These are phyloP conservation scores for Calonectria fujianensis DNA, from an alignment of 2,329 filamentous ascomycete genomes.

Conservation along the genomic window DNA sequence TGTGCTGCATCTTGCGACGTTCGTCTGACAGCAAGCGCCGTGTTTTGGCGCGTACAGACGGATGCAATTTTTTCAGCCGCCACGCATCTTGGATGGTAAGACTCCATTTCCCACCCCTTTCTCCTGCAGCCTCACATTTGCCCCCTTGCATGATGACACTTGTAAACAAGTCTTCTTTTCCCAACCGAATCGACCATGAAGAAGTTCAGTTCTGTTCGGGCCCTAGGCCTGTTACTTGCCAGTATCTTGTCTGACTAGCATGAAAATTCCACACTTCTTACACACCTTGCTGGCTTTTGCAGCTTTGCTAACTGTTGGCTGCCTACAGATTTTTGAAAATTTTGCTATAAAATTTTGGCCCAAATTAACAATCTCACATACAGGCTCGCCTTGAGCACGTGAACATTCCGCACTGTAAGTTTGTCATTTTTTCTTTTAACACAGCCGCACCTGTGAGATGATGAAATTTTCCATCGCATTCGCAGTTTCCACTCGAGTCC, in stretches of 20 bases:
- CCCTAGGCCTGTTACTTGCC: constrained; percentile 89
- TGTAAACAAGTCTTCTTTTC: constrained; percentile 86
- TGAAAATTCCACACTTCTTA: constrained; percentile 40
- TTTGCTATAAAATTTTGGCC: constrained; percentile 24
- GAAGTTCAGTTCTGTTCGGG: constrained; percentile 82
- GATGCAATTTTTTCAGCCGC: constrained; percentile 32
- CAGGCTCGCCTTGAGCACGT: constrained; percentile 36
- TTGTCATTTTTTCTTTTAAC: constrained; percentile 36
- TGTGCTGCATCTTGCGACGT: constrained; percentile 18
- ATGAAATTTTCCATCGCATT: constrained; percentile 87
- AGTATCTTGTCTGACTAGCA: constrained; percentile 86
- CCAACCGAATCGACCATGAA: constrained; percentile 92
- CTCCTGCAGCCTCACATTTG: constrained; percentile 43
- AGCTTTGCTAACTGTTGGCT: constrained; percentile 19
- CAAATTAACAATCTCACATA: constrained; percentile 29
- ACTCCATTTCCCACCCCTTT: constrained; percentile 38
- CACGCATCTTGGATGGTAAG: constrained; percentile 51
- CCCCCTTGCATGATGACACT: constrained; percentile 81
- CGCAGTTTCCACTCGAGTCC: constrained; percentile 92
- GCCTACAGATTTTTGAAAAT: constrained; percentile 44
- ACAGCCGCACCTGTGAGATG: constrained; percentile 63
- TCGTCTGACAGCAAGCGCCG: constrained; percentile 32
- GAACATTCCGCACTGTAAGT: constrained; percentile 46
- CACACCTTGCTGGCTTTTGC: constrained; percentile 46
- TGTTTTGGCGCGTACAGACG: constrained; percentile 32